phyloP scores from a whole-genome alignment of 179 eudicot species.

The Monotropa hypopitys region DNA sequence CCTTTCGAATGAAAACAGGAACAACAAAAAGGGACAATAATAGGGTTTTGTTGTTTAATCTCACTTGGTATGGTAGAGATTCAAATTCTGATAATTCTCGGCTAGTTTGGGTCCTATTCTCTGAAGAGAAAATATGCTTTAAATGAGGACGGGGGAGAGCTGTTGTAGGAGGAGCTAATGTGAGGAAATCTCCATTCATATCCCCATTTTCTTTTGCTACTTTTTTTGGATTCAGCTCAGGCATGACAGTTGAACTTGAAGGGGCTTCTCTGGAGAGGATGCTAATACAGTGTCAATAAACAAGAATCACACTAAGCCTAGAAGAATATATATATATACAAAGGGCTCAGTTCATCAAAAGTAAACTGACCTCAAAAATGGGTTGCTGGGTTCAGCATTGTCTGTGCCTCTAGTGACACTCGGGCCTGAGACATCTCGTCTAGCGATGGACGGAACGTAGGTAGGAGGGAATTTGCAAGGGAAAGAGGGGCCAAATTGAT shows the following conservation, averaged over 20 bases:
- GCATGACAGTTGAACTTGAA: constrained; percentile 15
- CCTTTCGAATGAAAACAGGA: background rate
- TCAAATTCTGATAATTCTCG: constrained; percentile 14
- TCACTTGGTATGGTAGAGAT: constrained; percentile 26
- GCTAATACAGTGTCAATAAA: background rate
- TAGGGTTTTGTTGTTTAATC: background rate
- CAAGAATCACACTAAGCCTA: background rate
- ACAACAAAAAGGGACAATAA: background rate
- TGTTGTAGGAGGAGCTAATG: constrained; percentile 35
- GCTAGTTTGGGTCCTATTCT: constrained; percentile 3
- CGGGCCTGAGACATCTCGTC: constrained; percentile 26
- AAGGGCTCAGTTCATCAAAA: background rate
- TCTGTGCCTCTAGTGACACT: constrained; percentile 20
- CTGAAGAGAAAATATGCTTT: constrained; percentile 12
- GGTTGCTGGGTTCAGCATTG: constrained; percentile 21
- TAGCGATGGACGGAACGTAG: constrained; percentile 11
- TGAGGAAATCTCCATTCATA: constrained; percentile 36
- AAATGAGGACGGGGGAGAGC: constrained; percentile 16
- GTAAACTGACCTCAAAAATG: constrained; percentile 30
- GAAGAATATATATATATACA: too few relatives aligned
- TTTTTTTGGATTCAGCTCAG: constrained; percentile 22
- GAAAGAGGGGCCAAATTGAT: constrained; percentile 39
- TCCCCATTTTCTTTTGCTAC: constrained; percentile 4
- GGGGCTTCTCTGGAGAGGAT: constrained; percentile 29
- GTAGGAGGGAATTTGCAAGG: constrained; percentile 24